Conservation (phyloP, 2,329 filamentous ascomycete species). For the Didymella pinodella region DNA sequence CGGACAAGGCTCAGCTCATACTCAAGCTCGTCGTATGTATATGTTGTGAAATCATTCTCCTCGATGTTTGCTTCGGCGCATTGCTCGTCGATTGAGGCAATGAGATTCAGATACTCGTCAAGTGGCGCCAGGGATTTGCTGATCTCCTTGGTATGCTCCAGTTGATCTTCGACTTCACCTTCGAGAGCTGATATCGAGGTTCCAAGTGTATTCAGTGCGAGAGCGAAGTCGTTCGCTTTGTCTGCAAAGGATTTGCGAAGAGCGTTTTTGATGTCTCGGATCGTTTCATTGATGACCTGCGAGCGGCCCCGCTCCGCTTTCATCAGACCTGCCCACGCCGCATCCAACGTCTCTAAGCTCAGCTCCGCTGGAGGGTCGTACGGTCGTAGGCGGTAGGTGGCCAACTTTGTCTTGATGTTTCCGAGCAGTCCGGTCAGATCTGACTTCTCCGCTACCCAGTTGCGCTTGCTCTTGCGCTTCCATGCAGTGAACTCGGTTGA, state of each 20-base stretch:
- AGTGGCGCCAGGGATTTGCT: slow-evolving; percentile 86
- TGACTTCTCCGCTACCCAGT: slow-evolving; percentile 98
- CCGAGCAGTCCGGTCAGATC: slow-evolving; percentile 91
- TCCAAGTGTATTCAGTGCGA: slow-evolving; percentile 93
- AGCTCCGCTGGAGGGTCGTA: slow-evolving; percentile 90
- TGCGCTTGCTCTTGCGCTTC: slow-evolving; percentile 87
- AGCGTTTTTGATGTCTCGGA: slow-evolving; percentile 97
- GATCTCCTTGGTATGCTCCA: slow-evolving; percentile 84
- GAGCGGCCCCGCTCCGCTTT: slow-evolving; percentile 86
- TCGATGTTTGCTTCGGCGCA: slow-evolving; percentile 98
- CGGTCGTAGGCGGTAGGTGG: slow-evolving; percentile 88
- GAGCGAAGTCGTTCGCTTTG: slow-evolving; percentile 97
- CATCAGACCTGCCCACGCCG: slow-evolving; percentile 80
- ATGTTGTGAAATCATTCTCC: slow-evolving; percentile 99
- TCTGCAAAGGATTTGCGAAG: slow-evolving; percentile 93
- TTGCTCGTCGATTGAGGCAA: slow-evolving; percentile 83
- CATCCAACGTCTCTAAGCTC: slow-evolving; percentile 80
- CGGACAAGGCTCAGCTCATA: slow-evolving; percentile 94
- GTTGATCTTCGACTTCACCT: slow-evolving; percentile 94
- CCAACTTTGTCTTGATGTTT: slow-evolving; percentile 98
- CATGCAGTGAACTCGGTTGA: slow-evolving; percentile 82
- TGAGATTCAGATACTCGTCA: slow-evolving; percentile 89
- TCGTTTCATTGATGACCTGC: slow-evolving; percentile 96
- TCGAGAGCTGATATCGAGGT: slow-evolving; percentile 96
- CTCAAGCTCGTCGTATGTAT: slow-evolving; percentile 93